Base-by-base conservation (phyloP, 352 stramenopile genomes). In the Ophiocytium majus region DNA sequence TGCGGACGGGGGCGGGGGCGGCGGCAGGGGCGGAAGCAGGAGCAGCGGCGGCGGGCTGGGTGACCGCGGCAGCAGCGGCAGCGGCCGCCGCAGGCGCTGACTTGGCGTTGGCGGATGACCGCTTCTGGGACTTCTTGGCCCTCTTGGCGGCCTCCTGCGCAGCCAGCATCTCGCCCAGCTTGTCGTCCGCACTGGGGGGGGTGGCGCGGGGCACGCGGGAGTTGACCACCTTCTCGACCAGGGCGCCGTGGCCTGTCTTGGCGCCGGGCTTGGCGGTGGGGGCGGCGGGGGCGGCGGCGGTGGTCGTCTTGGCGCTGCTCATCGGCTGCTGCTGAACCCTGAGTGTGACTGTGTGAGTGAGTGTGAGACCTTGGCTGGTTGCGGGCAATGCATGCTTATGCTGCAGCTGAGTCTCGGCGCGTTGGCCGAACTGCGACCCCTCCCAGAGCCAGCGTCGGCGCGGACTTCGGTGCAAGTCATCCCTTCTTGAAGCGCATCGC, bases 131-230 rank as follows among this genome's bases (percentile, higher is more conserved):
- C 64, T 76, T 76, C 64, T 76, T 76, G 5, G 64, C 64, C 64
- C 34, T 76, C 64, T 76, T 76, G 34, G 64, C 64, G 10, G 64
- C 64, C 64, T 76, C 64, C 34, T 76, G 64, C 5, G 64, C 64
- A 5, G 64, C 64, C 34, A 76, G 64, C 64, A 76, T 76, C 34
- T 76, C 64, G 34, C 64, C 64, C 5, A 76, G 5, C 64, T 76
- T 76, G 64, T 76, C 64, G 64, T 17, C 17, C 64, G 5, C 64
- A 17, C 64, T 76, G 31, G 64, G 64, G 5, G 31, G 5, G 5
- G 64, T 17, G 31, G 64, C 64, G 31, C 34, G 31, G 31, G 64
- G 64, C 5, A 17, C 17, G 5, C 17, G 5, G 64, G 5, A 5
- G 17, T 5, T 17, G 64, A 76, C 64, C 57, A n/a, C n/a, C 43